Evolutionary conservation across 805 yeast species (phyloP).

Genomic region (Grigorovia transvaalensis): DNA sequence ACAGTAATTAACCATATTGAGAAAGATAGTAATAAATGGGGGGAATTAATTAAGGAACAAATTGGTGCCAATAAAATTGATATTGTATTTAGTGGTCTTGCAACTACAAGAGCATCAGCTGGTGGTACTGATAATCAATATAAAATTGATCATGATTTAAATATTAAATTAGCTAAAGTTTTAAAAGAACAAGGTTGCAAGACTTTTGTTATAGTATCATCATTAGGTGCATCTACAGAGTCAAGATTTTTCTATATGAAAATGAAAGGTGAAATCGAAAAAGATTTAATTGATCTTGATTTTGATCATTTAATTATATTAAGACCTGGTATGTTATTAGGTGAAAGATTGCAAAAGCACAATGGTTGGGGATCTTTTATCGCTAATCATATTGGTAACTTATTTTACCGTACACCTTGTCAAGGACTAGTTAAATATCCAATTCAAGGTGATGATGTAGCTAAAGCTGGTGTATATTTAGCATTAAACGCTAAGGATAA

Average conservation of each 20-base stretch:
- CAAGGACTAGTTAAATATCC: slow-evolving; percentile 34
- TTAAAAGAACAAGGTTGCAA: slow-evolving; percentile 62
- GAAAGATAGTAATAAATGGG: slow-evolving; percentile 44
- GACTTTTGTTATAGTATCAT: slow-evolving; percentile 58
- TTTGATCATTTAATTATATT: slow-evolving; percentile 68
- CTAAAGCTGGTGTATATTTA: slow-evolving; percentile 40
- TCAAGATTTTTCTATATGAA: slow-evolving; percentile 53
- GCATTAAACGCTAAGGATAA: slow-evolving; percentile 27
- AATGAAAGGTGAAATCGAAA: slow-evolving; percentile 70
- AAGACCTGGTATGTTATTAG: slow-evolving; percentile 68
- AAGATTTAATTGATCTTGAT: slow-evolving; percentile 47
- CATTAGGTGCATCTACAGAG: slow-evolving; percentile 48
- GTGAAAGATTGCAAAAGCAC: slow-evolving; percentile 37
- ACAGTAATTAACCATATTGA: slow-evolving; percentile 35
- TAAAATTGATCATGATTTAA: slow-evolving; percentile 65
- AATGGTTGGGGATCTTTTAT: slow-evolving; percentile 32
- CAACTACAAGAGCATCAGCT: slow-evolving; percentile 52
- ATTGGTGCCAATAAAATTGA: slow-evolving; percentile 20
- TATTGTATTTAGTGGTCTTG: slow-evolving; percentile 54
- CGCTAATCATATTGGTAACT: slow-evolving; percentile 26
- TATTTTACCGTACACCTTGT: slow-evolving; percentile 28
- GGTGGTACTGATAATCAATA: slow-evolving; percentile 71
- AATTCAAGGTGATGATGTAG: slow-evolving; percentile 57
- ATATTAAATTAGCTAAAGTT: slow-evolving; percentile 55
- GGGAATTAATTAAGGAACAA: slow-evolving; percentile 25